These are phyloP conservation scores for Talaromyces sp. DNA, from an alignment of 2,329 filamentous ascomycete species.

Conservation along the genomic window DNA sequence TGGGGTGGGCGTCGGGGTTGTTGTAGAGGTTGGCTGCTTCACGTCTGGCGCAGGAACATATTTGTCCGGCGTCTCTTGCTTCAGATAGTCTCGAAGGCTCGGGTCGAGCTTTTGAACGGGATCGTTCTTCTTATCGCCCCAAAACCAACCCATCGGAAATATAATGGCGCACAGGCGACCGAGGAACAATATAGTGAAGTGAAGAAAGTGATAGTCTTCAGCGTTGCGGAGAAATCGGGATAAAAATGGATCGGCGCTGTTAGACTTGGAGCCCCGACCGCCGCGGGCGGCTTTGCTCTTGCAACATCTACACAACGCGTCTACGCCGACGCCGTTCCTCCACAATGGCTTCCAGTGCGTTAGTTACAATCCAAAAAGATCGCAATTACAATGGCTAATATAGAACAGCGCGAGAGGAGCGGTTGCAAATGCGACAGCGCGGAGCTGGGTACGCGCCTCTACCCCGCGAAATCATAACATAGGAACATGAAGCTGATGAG, in stretches of 20 bases:
- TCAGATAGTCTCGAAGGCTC: conserved; percentile 78
- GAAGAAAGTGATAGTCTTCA: neutral
- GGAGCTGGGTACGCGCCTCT: conserved; percentile 55
- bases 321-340: conserved; percentile 37
- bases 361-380: neutral
- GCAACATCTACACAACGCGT: conserved; percentile 35
- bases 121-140: conserved; percentile 60
- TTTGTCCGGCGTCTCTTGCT: conserved; percentile 78
- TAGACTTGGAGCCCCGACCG: conserved; percentile 22
- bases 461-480: conserved; percentile 33
- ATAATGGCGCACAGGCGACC: too few relatives aligned
- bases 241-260: conserved; percentile 30
- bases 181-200: too few relatives aligned
- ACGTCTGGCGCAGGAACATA: conserved; percentile 50
- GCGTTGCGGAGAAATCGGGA: conserved; percentile 28
- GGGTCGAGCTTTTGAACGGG: conserved; percentile 78
- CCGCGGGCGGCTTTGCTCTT: conserved; percentile 20
- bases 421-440: conserved; percentile 59
- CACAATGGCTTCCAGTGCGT: conserved; percentile 44
- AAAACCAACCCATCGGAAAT: conserved; percentile 70
- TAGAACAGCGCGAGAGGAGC: conserved; percentile 54
- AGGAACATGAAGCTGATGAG: conserved; percentile 8
- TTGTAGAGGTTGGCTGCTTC: conserved; percentile 24
- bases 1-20: conserved; percentile 23
- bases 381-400: conserved; percentile 9